phyloP scores from a whole-genome alignment of 2,329 filamentous ascomycete genomes.

The Aureobasidium sp. region DNA sequence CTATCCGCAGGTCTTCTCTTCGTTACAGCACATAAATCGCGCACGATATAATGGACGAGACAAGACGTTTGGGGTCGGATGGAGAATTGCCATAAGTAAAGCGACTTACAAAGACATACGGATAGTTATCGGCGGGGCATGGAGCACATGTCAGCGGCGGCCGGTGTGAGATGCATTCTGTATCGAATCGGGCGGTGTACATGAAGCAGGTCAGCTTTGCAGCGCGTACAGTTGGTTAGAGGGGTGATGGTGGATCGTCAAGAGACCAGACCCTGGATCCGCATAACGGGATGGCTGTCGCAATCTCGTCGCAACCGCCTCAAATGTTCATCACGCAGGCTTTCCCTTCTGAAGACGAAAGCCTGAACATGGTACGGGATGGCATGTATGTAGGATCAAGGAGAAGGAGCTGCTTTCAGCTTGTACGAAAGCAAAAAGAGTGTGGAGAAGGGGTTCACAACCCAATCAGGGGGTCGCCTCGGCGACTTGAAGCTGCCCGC shows the following conservation, averaged over 20 bases:
- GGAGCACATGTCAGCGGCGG: slow-evolving; percentile 8
- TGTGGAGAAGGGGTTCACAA: background rate
- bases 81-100: background rate
- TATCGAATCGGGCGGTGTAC: slow-evolving; percentile 7
- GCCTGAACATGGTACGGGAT: background rate
- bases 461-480: background rate
- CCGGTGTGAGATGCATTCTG: background rate
- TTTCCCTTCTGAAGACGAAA: background rate
- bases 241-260: too few species aligned
- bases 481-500: background rate
- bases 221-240: background rate
- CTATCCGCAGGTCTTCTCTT: background rate
- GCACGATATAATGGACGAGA: background rate
- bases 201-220: slow-evolving; percentile 8
- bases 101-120: background rate
- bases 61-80: background rate
- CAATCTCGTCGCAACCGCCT: background rate
- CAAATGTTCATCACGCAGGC: background rate
- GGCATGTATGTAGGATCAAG: slow-evolving; percentile 2
- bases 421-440: background rate
- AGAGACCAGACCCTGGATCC: background rate
- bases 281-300: too few species aligned
- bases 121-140: slow-evolving; percentile 5
- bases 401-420: background rate
- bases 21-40: slow-evolving; percentile 6